Evolutionary conservation across 768 basidiomycete genomes (phyloP), one percentile per base, ranked within the genome.

Genomic region (Russula virescens): DNA sequence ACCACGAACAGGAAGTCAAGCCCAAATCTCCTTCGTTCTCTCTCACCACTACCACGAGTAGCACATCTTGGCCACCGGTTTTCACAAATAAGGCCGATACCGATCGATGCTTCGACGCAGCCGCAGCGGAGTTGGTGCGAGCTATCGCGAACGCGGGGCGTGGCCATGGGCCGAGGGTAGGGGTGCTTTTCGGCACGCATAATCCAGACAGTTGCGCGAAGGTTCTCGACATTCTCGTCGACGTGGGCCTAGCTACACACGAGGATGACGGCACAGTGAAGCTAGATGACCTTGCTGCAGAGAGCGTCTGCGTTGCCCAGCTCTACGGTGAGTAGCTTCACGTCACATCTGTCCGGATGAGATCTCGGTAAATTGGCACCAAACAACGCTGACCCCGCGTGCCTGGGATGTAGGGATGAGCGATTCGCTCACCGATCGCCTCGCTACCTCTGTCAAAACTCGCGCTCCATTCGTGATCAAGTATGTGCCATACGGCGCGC

Each of bases 111-210:
- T 98, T 87, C 72, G 79, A 95, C 66, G 73, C 74, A 10, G 88
- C 89, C 65, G 81, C 80, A 21, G 70, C 73, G 26, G 61, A 82
- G 18, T 76, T 94, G n/a, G 71, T 93, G 5, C 73, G 73, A 13
- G 78, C 79, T 0, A 76, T 94, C 40, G 56, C 43, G 7, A 76
- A 78, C 3, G 76, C 78, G 11, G 86, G 31, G 31, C 31, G 88
- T 69, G 71, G 87, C 31, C 40, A 66, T 28, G 67, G 63, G 59
- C 72, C 73, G 25, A 73, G 72, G 21, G 73, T 94, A 16, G 88
- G 82, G 2, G 83, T 91, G 16, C 75, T 94, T 2, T 94, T 97
- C 67, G 94, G 88, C 1, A 94, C 94, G 23, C 94, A 96, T 66
- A 96, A 96, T 70, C 82, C 84, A 80, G 75, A 75, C 28, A 91